Conservation (phyloP, 2,329 filamentous ascomycete species). For the Venturia pyrina region DNA sequence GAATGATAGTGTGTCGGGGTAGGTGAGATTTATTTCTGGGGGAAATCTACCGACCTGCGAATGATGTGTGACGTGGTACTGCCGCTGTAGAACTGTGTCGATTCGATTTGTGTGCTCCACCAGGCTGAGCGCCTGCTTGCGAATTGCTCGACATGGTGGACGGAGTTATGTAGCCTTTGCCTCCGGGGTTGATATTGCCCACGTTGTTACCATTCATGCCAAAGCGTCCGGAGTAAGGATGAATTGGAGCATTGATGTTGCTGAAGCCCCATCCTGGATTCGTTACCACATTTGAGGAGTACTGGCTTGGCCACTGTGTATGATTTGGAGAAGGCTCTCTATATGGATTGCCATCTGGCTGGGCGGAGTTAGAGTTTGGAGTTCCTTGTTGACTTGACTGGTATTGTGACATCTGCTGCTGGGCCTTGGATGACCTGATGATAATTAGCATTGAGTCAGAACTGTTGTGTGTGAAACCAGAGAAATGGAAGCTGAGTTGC, state of each 20-base stretch:
- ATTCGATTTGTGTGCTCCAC: not conserved
- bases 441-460: not conserved
- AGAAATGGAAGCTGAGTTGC: too few relatives aligned
- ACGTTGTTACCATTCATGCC: not conserved
- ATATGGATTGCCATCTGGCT: not conserved
- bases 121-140: not conserved
- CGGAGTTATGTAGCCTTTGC: not conserved
- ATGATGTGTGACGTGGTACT: not conserved
- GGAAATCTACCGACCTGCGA: not conserved
- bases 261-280: not conserved
- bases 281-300: not conserved
- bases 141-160: not conserved
- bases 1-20: too few relatives aligned
- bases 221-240: not conserved
- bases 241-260: not conserved
- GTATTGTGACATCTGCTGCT: not conserved
- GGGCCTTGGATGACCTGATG: not conserved
- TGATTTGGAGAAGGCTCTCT: not conserved
- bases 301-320: not conserved
- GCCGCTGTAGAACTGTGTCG: not conserved
- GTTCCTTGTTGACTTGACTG: not conserved
- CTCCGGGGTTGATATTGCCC: not conserved
- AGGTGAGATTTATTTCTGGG: not conserved
- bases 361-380: not conserved
- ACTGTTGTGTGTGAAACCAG: too few relatives aligned